Evolutionary conservation across 345 rosid species (phyloP), one percentile per base, ranked within the genome.

Genomic region (Salix purpurea): DNA sequence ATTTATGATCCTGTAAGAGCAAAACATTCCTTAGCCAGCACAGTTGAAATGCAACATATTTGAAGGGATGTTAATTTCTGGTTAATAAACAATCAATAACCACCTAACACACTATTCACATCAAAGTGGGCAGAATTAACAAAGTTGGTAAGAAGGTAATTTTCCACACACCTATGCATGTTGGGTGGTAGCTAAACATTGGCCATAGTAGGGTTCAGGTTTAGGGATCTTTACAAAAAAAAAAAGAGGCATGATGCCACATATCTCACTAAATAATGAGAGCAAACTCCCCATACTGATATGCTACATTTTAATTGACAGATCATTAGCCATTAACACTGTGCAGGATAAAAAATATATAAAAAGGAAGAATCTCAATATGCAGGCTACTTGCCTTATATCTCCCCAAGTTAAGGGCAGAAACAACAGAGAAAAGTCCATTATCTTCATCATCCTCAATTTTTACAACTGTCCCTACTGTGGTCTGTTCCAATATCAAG

Each of bases 391-490:
- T 73, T 87, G 76, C 98, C 94, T 90, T 92, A 30, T 90, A 91
- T 89, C 97, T 90, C 4, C 80, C 92, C 83, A 92, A 64, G 84
- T 93, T 92, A 61, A 92, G 94, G 69, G 87, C 94, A 71, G 90
- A 77, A 74, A 90, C 84, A 46, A 86, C 77, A 23, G 97, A 87
- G 72, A 90, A 93, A 37, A 92, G 76, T 5, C 90, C 83, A 71
- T 87, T 78, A 2, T 93, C 98, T 65, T 90, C 97, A 77, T 87
- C 90, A 68, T 83, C 98, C 73, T 89, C 95, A 48, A 91, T 83
- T 87, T 96, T 96, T 58, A 93, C 93, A 30, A 93, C 97, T 6
- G 98, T 91, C 67, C 98, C 99, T n/a, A 96, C 97, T 0, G 97
- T 88, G 4, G 92, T 83, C 78, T 96, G 98, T 60, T 77, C 94